These are phyloP conservation scores for Syncephalis fuscata DNA, from an alignment of 371 early-diverging fungal genomes.

Conservation along the genomic window DNA sequence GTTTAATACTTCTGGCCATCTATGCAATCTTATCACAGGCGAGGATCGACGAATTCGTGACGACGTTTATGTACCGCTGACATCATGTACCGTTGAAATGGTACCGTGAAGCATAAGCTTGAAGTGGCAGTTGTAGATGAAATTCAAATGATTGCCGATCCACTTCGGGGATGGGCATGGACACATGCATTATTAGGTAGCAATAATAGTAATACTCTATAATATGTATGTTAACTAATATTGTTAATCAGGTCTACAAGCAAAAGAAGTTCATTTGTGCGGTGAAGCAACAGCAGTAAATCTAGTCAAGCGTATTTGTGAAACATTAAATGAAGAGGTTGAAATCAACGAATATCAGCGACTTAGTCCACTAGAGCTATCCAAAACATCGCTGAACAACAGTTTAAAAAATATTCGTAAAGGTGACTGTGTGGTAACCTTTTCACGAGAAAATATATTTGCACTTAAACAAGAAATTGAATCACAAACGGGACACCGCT, in stretches of 20 bases:
- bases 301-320: conserved; percentile 56
- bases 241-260: conserved; percentile 30
- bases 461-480: conserved; percentile 58
- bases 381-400: conserved; percentile 26
- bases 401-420: conserved; percentile 32
- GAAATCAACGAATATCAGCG: conserved; percentile 64
- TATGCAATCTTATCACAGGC: conserved; percentile 80
- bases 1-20: conserved; percentile 52
- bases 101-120: conserved; percentile 29
- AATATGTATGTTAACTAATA: neutral
- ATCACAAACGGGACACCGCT: conserved; percentile 41
- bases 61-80: conserved; percentile 9
- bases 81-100: conserved; percentile 88
- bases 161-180: conserved; percentile 91
- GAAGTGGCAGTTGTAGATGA: conserved; percentile 94
- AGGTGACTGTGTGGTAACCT: conserved; percentile 85
- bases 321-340: conserved; percentile 56
- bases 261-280: conserved; percentile 81
- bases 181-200: conserved; percentile 55
- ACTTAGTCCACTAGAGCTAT: conserved; percentile 47
- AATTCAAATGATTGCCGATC: conserved; percentile 88
- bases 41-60: conserved; percentile 48
- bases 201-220: neutral
- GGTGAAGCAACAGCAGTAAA: conserved; percentile 82
- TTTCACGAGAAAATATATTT: conserved; percentile 70